A percentile compares a stretch with the other conserved stretches of the same genome.
Conservation (phyloP, 2,329 filamentous ascomycete species). For the Aplosporella prunicola region DNA sequence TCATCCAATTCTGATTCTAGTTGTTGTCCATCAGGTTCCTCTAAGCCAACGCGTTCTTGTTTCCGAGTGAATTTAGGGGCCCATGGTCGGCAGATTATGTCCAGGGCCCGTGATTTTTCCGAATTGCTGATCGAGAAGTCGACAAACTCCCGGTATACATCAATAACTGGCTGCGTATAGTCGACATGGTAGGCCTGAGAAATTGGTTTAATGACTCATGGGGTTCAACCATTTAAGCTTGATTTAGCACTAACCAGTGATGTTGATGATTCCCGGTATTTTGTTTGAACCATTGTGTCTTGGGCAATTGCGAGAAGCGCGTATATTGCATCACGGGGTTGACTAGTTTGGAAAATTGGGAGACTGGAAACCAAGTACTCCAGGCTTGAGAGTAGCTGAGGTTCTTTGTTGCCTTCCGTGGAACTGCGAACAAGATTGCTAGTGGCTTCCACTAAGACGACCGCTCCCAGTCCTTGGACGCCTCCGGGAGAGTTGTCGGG, state of each 20-base stretch:
- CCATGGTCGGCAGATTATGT: constrained; percentile 34
- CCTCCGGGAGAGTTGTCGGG: constrained; percentile 27
- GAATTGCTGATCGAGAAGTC: constrained; percentile 20
- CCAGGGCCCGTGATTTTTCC: constrained; percentile 22
- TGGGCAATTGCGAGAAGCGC: constrained; percentile 26
- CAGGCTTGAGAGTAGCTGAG: constrained; percentile 20
- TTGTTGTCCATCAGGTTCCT: background rate
- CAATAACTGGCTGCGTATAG: constrained; percentile 21
- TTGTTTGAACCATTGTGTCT: constrained; percentile 19
- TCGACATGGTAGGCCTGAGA: constrained; percentile 21
- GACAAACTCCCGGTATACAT: constrained; percentile 29
- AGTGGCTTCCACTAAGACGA: constrained; percentile 27
- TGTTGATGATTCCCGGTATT: too few species aligned
- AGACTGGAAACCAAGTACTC: constrained; percentile 28
- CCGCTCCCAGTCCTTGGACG: constrained; percentile 28
- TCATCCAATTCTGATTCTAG: too few species aligned
- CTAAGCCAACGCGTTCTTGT: constrained; percentile 2
- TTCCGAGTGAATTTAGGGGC: constrained; percentile 15
- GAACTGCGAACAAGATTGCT: constrained; percentile 21
- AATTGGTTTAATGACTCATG: background rate
- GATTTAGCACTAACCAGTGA: too few species aligned
- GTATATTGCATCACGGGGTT: constrained; percentile 27
- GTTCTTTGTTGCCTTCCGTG: constrained; percentile 1
- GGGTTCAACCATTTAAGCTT: background rate
- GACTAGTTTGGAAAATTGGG: constrained; percentile 21